Evolutionary conservation across 371 early-diverging fungal genomes (phyloP).

Genomic region (Mortierella sp.): DNA sequence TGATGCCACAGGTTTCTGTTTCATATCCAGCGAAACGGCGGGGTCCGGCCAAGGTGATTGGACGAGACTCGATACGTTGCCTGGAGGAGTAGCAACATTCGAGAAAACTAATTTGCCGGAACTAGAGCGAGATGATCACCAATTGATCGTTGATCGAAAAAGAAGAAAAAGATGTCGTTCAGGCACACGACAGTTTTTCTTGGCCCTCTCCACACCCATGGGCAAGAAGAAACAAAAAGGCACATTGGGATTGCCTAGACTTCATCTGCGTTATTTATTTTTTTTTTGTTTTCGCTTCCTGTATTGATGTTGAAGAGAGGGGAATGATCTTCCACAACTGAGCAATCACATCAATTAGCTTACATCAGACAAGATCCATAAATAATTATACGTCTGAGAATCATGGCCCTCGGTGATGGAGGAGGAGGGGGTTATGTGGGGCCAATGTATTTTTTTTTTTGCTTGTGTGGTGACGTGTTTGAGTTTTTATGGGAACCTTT

Average conservation of each 20-base stretch:
- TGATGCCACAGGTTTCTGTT: slow-evolving; percentile 13
- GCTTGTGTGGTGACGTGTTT: neutral
- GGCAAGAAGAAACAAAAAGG: neutral
- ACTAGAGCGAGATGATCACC: neutral
- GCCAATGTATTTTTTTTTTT: neutral
- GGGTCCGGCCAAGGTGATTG: slow-evolving; percentile 1
- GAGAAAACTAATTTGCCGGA: slow-evolving; percentile 9
- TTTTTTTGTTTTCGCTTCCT: neutral
- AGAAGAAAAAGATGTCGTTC: no score
- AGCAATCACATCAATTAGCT: neutral
- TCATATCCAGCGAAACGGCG: slow-evolving; percentile 11
- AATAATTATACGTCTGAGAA: neutral
- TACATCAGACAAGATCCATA: slow-evolving; percentile 4
- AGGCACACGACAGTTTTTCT: neutral
- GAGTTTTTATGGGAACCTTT: neutral
- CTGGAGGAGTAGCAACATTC: neutral
- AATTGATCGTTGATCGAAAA: no score
- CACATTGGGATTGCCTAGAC: slow-evolving; percentile 2
- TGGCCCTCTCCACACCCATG: neutral
- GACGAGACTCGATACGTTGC: neutral
- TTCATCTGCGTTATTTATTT: neutral
- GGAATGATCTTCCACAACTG: slow-evolving; percentile 7
- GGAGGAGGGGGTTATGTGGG: no score
- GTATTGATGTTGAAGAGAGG: neutral
- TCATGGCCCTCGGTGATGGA: neutral